Base-by-base conservation (phyloP, 2,329 filamentous ascomycete genomes). In the Aureobasidium zeae region DNA sequence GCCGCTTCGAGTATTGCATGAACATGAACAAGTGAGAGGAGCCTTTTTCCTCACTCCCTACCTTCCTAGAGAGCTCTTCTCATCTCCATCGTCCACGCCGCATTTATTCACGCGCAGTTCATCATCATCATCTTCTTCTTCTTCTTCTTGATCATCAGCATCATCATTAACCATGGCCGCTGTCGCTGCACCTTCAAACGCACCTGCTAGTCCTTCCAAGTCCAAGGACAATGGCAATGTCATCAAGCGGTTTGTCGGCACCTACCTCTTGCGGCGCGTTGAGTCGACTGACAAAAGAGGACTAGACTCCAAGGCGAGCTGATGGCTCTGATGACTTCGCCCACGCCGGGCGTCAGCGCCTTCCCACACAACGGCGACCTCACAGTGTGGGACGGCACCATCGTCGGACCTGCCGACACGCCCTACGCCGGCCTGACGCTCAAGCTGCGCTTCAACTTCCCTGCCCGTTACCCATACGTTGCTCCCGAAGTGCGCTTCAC, bases 281-380 rank as follows among this genome's bases (percentile, higher is more conserved):
- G 9, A n/a, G 34, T 24, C 22, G 36, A 32, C 47, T 45, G 44
- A 48, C 39, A 21, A n/a, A 33, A 11, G 13, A 30, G 13, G 13
- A 49, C 22, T 59, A 96, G 91, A 57, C 74, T 98, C 46, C 91
- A 98, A 67, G 93, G 88, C 36, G 91, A 98, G 67, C 76, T 98
- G 54, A 96, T 98, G 89, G 83, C 91, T 64, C 79, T 98, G 55
- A 96, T 98, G 91, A 88, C 87, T 56, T 88, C 88, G 30, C 82
- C 88, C 2, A 88, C 89, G 1, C 86, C 88, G 11, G 91, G 91
- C 53, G 81, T 96, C 58, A 94, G 88, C 45, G 93, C 93, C 51
- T 98, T 98, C 64, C 91, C 91, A 20, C 82, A 86, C 47, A 86
- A 93, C 60, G 85, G 86, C 61, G 91, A 95, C 69, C 76, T 95